phyloP scores from a whole-genome alignment of 208 protist genomes.

The Leishmania martiniquensis region DNA sequence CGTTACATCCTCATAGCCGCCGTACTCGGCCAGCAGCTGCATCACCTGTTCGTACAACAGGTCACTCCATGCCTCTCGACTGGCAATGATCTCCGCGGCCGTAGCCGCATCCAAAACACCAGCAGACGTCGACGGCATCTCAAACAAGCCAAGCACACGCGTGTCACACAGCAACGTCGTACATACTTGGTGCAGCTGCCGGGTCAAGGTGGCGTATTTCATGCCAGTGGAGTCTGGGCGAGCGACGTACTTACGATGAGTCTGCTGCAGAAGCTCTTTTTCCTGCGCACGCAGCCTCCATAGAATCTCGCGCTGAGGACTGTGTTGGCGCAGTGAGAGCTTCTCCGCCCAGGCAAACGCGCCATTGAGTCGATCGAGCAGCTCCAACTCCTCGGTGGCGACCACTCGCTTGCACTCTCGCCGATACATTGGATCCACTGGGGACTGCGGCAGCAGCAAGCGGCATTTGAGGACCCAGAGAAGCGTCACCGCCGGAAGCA shows the following conservation, averaged over 20 bases:
- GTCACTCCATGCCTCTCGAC: conserved; percentile 66
- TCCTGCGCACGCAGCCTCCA: conserved; percentile 41
- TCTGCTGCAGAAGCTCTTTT: conserved; percentile 33
- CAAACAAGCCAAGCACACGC: conserved; percentile 48
- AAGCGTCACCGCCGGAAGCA: conserved; percentile 50
- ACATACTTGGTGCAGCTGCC: conserved; percentile 68
- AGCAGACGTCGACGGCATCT: conserved; percentile 1
- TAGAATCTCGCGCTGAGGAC: conserved; percentile 46
- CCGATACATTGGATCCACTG: conserved; percentile 85
- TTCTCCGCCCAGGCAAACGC: conserved; percentile 70
- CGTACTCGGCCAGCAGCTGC: conserved; percentile 68
- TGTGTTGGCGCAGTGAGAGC: conserved; percentile 51
- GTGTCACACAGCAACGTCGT: conserved; percentile 67
- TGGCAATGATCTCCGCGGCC: conserved; percentile 21
- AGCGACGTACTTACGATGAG: conserved; percentile 42
- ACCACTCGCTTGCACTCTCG: conserved; percentile 49
- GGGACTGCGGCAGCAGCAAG: conserved; percentile 75
- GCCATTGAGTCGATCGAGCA: conserved; percentile 54
- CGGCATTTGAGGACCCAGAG: conserved; percentile 77
- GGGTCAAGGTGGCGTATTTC: conserved; percentile 75
- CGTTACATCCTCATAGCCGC: conserved; percentile 90
- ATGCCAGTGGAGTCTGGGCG: conserved; percentile 70
- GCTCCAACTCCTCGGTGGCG: conserved; percentile 40
- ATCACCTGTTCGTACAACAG: conserved; percentile 75
- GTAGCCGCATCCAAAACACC: conserved; percentile 11